Conservation (phyloP, 75 land plant genomes). For the Selaginella tamariscina region DNA sequence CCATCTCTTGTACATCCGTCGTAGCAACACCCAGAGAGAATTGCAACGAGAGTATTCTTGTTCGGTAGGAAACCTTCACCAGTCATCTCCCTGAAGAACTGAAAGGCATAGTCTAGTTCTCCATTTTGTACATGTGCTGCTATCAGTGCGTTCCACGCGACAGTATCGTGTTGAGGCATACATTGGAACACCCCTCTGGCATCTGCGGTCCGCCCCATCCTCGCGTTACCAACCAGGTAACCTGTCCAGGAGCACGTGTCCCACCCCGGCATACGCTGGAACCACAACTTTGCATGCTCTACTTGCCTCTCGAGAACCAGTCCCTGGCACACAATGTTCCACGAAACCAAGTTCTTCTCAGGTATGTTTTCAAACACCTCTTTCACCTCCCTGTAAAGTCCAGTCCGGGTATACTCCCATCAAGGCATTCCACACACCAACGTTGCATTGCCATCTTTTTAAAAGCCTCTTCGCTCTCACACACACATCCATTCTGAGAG, state of each 20-base stretch:
- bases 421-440: not conserved
- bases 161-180: not conserved
- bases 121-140: not conserved
- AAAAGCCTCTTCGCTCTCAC: not conserved
- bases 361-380: not conserved
- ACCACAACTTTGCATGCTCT: not conserved
- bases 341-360: not conserved
- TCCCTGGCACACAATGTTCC: not conserved
- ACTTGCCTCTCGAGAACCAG: not conserved
- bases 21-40: too few relatives aligned
- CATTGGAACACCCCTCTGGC: not conserved
- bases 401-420: not conserved
- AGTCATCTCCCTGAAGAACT: too few relatives aligned
- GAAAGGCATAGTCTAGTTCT: not conserved
- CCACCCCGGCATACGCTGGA: not conserved
- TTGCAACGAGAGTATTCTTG: too few relatives aligned
- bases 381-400: not conserved
- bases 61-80: too few relatives aligned
- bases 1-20: too few relatives aligned
- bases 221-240: not conserved
- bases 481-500: not conserved
- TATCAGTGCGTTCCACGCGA: not conserved
- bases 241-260: not conserved
- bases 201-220: not conserved
- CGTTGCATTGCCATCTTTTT: not conserved